Evolutionary conservation across 176 grass and related monocot species (phyloP).

Genomic region (Musa itinerans): DNA sequence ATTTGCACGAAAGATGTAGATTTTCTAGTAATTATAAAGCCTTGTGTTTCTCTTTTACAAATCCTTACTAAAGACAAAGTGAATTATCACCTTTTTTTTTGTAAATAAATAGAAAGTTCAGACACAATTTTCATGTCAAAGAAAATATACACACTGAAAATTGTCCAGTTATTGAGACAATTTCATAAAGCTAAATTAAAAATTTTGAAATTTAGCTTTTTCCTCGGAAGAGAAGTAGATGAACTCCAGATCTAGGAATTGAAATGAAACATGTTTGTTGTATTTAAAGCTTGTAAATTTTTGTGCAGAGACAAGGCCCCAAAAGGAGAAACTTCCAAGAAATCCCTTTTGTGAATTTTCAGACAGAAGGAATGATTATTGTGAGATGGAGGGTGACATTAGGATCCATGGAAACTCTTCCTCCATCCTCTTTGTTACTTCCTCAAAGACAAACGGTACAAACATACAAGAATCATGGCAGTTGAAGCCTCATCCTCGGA

Average conservation of each 20-base stretch:
- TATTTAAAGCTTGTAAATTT: not conserved
- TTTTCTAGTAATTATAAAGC: not conserved
- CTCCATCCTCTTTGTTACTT: not conserved
- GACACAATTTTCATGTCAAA: not conserved
- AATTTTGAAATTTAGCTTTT: not conserved
- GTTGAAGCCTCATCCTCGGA: slow-evolving; percentile 59
- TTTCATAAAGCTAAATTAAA: not conserved
- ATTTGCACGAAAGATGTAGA: not conserved
- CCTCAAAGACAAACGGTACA: not conserved
- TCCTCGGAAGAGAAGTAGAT: not conserved
- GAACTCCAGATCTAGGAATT: not conserved
- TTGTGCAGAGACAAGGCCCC: not conserved
- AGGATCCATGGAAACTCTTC: not conserved
- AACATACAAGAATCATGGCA: slow-evolving; percentile 16
- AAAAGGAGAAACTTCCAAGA: not conserved
- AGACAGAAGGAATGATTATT: not conserved
- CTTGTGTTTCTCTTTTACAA: not conserved
- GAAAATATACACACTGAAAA: not conserved
- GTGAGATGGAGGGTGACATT: not conserved
- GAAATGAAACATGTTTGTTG: not conserved
- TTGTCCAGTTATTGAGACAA: not conserved
- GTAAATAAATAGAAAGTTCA: not conserved
- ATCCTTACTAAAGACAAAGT: too few species aligned
- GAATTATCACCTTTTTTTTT: too few species aligned
- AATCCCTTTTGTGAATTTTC: not conserved